Evolutionary conservation across 306 rosid species (phyloP).

Genomic region (Elaeagnus macrophylla): DNA sequence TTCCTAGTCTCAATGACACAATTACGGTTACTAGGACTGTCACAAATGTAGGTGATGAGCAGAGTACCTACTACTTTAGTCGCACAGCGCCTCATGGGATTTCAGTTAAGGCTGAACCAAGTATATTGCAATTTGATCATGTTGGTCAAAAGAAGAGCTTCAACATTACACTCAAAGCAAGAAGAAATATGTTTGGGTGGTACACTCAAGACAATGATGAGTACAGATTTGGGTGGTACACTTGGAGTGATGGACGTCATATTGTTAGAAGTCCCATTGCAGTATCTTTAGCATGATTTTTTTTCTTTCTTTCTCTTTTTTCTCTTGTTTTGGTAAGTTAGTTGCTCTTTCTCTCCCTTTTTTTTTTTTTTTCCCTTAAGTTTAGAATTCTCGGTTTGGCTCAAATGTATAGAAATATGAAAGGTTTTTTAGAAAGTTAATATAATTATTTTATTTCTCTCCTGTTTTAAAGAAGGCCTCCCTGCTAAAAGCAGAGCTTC

Average conservation of each 20-base stretch:
- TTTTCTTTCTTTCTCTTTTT: too few species aligned
- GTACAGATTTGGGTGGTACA: conserved; percentile 58
- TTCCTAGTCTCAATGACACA: conserved; percentile 35
- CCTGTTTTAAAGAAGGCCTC: too few species aligned
- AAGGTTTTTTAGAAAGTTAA: too few species aligned
- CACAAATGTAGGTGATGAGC: conserved; percentile 49
- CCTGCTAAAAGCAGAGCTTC: too few species aligned
- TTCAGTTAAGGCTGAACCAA: conserved; percentile 44
- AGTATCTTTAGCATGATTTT: conserved; percentile 32
- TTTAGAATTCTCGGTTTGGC: too few species aligned
- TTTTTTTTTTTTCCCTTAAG: too few species aligned
- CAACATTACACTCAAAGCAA: conserved; percentile 38
- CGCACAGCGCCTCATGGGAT: conserved; percentile 40
- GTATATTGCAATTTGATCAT: conserved; percentile 32
- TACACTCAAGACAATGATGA: conserved; percentile 7
- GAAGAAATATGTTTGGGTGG: conserved; percentile 3
- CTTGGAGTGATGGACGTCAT: conserved; percentile 36
- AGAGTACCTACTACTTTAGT: conserved; percentile 43
- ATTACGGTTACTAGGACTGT: conserved; percentile 45
- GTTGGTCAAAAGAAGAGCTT: conserved; percentile 48
- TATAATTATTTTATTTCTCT: too few species aligned
- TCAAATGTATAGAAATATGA: too few species aligned
- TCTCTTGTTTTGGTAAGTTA: too few species aligned
- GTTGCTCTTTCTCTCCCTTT: too few species aligned
- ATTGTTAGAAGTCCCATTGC: conserved; percentile 62